Base-by-base conservation (phyloP, 2,329 filamentous ascomycete species). In the Fusarium torreyae region DNA sequence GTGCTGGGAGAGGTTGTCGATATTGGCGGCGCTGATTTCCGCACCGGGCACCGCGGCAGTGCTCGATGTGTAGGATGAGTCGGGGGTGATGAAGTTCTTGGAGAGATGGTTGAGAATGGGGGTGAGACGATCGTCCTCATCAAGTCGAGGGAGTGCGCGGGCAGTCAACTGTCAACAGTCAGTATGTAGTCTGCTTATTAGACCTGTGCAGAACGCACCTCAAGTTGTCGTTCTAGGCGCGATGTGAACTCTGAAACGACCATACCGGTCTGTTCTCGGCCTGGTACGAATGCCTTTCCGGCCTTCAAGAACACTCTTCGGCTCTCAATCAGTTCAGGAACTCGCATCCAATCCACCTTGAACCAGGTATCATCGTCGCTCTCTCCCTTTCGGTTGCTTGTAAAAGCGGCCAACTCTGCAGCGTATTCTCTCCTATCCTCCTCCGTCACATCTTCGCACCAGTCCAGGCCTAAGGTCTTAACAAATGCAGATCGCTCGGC, bases 261-360 rank as follows among this genome's bases (percentile, higher is more conserved):
- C 89, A 99, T 92, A 74, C 92, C 96, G 63, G 92, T 83, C 80
- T 98, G 94, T 78, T 98, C 94, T 59, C 90, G 87, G 14, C 91
- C 89, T 1, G 96, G 95, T 2, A 99, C 95, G 76, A 94, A 99
- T 2, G 96, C 96, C 79, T 94, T 96, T 4, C 96, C 96, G 28
- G 82, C 89, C 72, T 87, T 91, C 69, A 98, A 69, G 57, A 96
- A 90, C 2, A 97, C 93, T 53, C 88, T 87, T 51, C 95, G 86
- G 49, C 87, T 82, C 80, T 98, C 94, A 1, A 99, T 90, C 38
- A 99, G 82, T 65, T 98, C 95, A 0, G 95, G 94, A 2, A 99
- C 96, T 34, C 90, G 88, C 77, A 94, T 92, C 94, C 95, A 99
- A 75, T 98, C 94, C 2, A 98, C 94, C 82, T 98, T 98, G 85